Base-by-base conservation (phyloP, 2,329 filamentous ascomycete species). In the Fusarium irregulare region DNA sequence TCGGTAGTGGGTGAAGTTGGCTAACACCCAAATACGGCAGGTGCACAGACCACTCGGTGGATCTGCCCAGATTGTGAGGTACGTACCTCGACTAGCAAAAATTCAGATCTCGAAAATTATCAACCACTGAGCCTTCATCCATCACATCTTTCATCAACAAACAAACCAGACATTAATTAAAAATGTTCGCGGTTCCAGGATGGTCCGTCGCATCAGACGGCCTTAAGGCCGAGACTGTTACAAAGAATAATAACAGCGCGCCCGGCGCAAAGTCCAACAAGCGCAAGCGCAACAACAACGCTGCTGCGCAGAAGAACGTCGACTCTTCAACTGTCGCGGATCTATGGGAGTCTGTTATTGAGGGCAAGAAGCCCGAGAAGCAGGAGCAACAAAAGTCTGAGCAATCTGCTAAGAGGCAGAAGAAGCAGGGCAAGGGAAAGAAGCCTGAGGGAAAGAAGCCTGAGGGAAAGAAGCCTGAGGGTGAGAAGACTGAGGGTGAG, bases 161-260 rank as follows among this genome's bases (percentile, higher is more conserved):
- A 40, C 25, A n/a, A n/a, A 28, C 23, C 60, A 56, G 42, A 42
- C 46, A 56, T 48, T 51, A 32, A 28, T 48, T 23, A 28, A 58
- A 71, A 60, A 95, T 98, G 95, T 98, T 98, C 80, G 91, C 94
- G 12, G 94, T 98, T 30, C 92, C 93, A 76, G 96, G 96, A 73
- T 98, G 95, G 94, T 93, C 93, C 41, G 86, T 98, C 37, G 89
- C 93, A 59, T 87, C 91, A 66, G 88, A 89, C 71, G 83, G 83
- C 55, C 87, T 97, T 69, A 93, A 93, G 80, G 81, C 88, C 30
- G 93, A 97, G 80, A 86, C 83, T 66, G 64, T 71, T 13, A 66
- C 79, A 51, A 71, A 78, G 11, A 76, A 74, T 48, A 74, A 73
- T 27, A 74, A 74, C 32, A 78, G 76, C 25, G 73, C 76, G 23